Base-by-base conservation (phyloP, 106 monocot genomes). In the Narthecium ossifragum region DNA sequence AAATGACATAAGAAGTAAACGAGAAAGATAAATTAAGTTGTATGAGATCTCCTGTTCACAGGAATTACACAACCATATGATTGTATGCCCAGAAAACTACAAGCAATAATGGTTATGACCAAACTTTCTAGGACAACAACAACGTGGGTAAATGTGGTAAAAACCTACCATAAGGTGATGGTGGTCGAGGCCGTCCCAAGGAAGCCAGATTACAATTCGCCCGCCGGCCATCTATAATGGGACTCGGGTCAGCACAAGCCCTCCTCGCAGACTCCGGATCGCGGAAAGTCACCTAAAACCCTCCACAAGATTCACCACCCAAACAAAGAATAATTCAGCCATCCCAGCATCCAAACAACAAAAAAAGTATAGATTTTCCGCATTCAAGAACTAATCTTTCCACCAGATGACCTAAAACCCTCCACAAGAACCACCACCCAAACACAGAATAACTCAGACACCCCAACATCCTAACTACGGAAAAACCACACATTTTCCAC, bases 191-290 rank as follows among this genome's bases (percentile, higher is more conserved):
- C 26, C 84, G 84, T 33, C 83, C 83, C 32, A 61, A 48, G 1
- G 74, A 79, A 52, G 84, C 84, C 68, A 84, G 64, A 72, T 84
- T 84, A 61, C 84, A 84, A 39, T 84, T 79, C 6, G 84, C 71
- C 21, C 75, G 70, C 29, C 84, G 62, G 13, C 78, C 78, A 65
- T 84, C 84, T 31, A 84, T 84, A 34, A 84, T 48, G 11, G 84
- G 84, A 51, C 50, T 69, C 4, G 84, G 84, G 21, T 84, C 75
- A 5, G 36, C 64, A 50, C 84, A 84, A 3, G 84, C 78, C 56
- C 72, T 72, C 57, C 59, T 61, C 6, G 78, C 84, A 1, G 79
- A 71, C 26, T 84, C 84, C 10, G 68, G 72, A 56, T 75, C 63
- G 22, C 73, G 60, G 60, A 79, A 84, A 11, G 79, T 84, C 59